Conservation (phyloP, 148 eudicot species). For the Nyssa sinensis region DNA sequence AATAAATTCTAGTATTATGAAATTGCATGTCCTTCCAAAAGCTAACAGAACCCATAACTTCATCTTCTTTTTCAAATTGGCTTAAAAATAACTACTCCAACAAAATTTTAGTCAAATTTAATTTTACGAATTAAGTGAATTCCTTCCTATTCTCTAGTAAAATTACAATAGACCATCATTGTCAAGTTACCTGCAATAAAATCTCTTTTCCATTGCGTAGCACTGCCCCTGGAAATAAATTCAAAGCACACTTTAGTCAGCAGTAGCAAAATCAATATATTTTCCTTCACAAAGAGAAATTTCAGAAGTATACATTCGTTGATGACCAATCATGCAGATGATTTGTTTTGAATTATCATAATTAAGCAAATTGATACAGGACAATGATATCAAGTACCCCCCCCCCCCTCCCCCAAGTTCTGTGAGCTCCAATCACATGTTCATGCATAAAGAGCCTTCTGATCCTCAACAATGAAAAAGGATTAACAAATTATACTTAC, state of each 20-base stretch:
- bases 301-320: no score
- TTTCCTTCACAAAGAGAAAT: not conserved
- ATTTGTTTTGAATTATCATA: not conserved
- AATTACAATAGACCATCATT: not conserved
- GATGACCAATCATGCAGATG: not conserved
- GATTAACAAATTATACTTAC: no score
- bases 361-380: not conserved
- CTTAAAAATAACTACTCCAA: not conserved
- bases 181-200: constrained; percentile 62
- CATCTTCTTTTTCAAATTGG: constrained; percentile 1
- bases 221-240: constrained; percentile 47
- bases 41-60: not conserved
- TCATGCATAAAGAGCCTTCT: not conserved
- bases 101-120: not conserved
- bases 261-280: not conserved
- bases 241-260: constrained; percentile 18
- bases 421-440: not conserved
- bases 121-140: not conserved
- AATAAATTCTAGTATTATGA: constrained; percentile 2
- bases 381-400: no score
- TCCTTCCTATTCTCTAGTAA: constrained; percentile 4
- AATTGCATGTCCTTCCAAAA: not conserved
- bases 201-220: constrained; percentile 73
- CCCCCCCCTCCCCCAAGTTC: no score
- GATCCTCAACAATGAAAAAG: no score